phyloP scores from a whole-genome alignment of 257 asterid species.

The Petunia secreta region DNA sequence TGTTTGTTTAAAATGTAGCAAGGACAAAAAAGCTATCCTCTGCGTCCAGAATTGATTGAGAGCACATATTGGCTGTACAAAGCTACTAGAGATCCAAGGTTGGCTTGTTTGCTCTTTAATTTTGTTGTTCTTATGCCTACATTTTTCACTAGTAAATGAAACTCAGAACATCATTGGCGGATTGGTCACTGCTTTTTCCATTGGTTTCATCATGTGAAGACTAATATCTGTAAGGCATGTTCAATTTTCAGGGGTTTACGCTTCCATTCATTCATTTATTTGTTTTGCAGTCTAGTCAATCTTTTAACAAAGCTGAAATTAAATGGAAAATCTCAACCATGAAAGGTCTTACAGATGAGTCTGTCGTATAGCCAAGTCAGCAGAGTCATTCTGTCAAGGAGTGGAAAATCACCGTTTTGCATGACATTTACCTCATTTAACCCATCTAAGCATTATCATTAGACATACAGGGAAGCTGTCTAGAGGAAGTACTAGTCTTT shows the following conservation, averaged over 20 bases:
- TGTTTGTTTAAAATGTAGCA: constrained; percentile 53
- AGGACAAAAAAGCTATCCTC: constrained; percentile 97
- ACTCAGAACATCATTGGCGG: neutral
- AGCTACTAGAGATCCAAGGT: constrained; percentile 97
- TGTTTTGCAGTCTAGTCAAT: neutral
- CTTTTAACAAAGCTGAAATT: neutral
- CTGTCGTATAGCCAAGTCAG: neutral
- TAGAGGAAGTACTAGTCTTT: neutral
- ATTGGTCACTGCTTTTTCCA: neutral
- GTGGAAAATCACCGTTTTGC: neutral
- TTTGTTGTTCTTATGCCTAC: constrained; percentile 1
- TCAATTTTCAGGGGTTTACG: neutral
- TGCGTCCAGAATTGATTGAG: constrained; percentile 96
- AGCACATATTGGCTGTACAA: constrained; percentile 98
- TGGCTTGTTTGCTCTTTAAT: constrained; percentile 28
- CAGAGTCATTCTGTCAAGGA: neutral
- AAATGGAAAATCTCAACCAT: constrained; percentile 2
- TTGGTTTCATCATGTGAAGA: constrained; percentile 5
- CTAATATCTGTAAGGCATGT: neutral
- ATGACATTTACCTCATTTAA: neutral
- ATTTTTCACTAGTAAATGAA: neutral
- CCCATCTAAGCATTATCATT: neutral
- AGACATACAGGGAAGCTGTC: neutral
- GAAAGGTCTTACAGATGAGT: neutral
- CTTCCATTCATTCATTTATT: neutral